These are phyloP conservation scores for Zostera marina DNA, from an alignment of 116 monocot genomes.

Conservation along the genomic window DNA sequence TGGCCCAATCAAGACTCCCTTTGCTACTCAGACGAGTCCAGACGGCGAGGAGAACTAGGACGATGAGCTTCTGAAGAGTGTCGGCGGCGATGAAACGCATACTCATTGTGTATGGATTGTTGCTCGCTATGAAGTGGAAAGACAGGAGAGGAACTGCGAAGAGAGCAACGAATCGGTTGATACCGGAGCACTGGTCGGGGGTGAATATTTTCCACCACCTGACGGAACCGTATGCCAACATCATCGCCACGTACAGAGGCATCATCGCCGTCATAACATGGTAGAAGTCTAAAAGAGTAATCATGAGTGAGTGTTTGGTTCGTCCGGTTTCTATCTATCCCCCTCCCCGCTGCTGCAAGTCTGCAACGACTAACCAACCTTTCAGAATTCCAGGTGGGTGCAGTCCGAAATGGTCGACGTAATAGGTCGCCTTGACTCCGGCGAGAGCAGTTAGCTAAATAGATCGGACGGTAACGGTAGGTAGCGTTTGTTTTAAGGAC, in stretches of 20 bases:
- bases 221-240: constrained; percentile 82
- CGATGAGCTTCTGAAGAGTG: constrained; percentile 60
- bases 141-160: constrained; percentile 85
- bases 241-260: constrained; percentile 86
- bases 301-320: constrained; percentile 12
- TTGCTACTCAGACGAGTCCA: constrained; percentile 32
- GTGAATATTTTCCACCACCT: constrained; percentile 84
- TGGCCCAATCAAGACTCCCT: constrained; percentile 52
- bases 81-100: constrained; percentile 74
- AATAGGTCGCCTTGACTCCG: neutral
- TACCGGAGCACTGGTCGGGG: constrained; percentile 89
- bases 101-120: constrained; percentile 80
- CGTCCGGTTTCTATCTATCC: neutral
- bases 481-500: too few species aligned
- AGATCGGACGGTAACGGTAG: too few species aligned
- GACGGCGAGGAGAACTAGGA: constrained; percentile 33
- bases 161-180: constrained; percentile 77
- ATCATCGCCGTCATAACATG: constrained; percentile 74
- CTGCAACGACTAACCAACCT: too few species aligned
- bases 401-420: neutral
- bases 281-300: constrained; percentile 57
- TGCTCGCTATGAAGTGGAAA: constrained; percentile 90
- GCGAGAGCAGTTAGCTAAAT: too few species aligned
- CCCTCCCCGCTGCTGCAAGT: too few species aligned
- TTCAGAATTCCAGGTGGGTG: neutral